These are phyloP conservation scores for Fusarium concolor DNA, from an alignment of 2,329 filamentous ascomycete species.

Conservation along the genomic window DNA sequence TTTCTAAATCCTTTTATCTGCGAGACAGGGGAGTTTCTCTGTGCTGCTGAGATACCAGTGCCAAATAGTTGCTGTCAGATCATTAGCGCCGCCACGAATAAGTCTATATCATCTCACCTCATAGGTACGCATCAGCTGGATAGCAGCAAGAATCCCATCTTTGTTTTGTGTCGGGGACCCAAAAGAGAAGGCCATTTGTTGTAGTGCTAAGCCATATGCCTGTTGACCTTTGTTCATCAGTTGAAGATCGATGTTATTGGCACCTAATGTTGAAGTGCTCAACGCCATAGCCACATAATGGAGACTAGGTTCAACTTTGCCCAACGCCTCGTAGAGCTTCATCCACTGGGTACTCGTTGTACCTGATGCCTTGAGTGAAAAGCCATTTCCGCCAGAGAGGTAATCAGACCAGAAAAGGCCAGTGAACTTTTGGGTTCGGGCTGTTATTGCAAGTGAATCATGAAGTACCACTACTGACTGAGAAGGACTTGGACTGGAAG, in stretches of 20 bases:
- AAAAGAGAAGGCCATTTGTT: conserved; percentile 5
- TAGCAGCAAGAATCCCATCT: conserved; percentile 4
- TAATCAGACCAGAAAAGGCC: conserved; percentile 25
- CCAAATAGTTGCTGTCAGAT: conserved; percentile 6
- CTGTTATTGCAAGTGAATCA: conserved; percentile 2
- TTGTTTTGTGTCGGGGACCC: background rate
- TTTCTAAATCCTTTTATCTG: conserved; percentile 3
- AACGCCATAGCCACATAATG: conserved; percentile 21
- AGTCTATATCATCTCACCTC: background rate
- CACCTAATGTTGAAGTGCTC: conserved; percentile 11
- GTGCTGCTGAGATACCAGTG: rapidly evolving
- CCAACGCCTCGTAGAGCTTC: background rate
- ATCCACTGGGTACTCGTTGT: conserved; percentile 13
- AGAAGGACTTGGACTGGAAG: rapidly evolving
- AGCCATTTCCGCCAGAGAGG: conserved; percentile 9
- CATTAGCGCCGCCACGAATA: background rate
- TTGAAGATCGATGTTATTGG: background rate
- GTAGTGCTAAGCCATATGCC: conserved; percentile 10
- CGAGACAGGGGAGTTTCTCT: background rate
- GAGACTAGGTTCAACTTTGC: background rate
- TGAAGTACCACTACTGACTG: background rate
- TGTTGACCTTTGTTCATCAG: conserved; percentile 12
- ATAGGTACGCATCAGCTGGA: conserved; percentile 21
- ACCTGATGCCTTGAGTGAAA: background rate
- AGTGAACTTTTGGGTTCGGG: conserved; percentile 14